These are phyloP conservation scores for Penicillium ucsense DNA, from an alignment of 495 filamentous ascomycete species.

Conservation along the genomic window DNA sequence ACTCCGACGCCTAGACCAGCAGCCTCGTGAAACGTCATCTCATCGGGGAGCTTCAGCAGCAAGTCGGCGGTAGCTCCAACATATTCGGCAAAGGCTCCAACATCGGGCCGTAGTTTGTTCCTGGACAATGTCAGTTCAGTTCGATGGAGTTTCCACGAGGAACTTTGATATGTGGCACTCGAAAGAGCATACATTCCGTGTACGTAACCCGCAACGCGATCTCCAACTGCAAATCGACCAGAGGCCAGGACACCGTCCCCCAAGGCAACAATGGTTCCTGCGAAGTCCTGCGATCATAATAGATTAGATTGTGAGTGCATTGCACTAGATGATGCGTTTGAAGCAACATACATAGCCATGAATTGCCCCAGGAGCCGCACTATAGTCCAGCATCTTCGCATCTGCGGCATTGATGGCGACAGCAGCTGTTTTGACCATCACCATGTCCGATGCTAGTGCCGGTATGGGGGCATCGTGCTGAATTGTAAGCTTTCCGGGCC, in stretches of 20 bases:
- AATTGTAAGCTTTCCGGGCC: neutral
- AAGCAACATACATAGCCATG: conserved; percentile 12
- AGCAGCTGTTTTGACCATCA: conserved; percentile 5
- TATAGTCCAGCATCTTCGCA: conserved; percentile 27
- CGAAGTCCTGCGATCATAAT: conserved; percentile 17
- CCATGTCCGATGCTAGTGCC: neutral
- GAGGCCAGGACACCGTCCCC: conserved; percentile 12
- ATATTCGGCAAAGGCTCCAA: conserved; percentile 24
- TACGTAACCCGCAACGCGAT: conserved; percentile 14
- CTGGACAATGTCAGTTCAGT: no score
- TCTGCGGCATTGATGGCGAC: conserved; percentile 36
- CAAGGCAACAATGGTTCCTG: conserved; percentile 26
- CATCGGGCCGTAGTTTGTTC: conserved; percentile 9
- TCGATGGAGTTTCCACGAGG: no score
- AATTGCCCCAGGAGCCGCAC: conserved; percentile 16
- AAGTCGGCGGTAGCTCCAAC: conserved; percentile 9
- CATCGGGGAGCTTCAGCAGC: conserved; percentile 13
- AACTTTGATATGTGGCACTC: no score
- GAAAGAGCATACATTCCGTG: conserved; percentile 3
- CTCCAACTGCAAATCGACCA: conserved; percentile 7
- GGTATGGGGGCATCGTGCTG: neutral
- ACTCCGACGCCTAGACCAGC: conserved; percentile 15
- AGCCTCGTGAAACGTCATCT: conserved; percentile 17
- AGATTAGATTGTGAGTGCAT: no score
- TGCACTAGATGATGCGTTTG: no score